Conservation (phyloP, 164 flowering plant genomes). For the Stephania cephalantha region DNA sequence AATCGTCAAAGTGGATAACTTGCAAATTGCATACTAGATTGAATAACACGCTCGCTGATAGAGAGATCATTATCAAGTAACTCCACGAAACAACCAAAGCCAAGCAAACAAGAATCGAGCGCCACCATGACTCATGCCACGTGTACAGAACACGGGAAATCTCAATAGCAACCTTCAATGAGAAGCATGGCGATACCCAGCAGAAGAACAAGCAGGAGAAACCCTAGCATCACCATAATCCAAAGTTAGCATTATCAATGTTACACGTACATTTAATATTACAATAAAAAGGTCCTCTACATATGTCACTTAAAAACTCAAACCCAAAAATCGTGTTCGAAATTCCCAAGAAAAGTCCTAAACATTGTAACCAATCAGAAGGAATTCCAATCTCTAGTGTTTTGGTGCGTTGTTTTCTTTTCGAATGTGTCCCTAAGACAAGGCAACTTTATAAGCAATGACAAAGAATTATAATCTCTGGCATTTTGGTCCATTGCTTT, state of each 20-base stretch:
- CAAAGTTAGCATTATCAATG: conserved; percentile 4
- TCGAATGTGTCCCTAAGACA: no score
- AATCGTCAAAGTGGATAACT: conserved; percentile 82
- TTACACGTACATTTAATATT: neutral
- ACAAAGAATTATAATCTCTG: no score
- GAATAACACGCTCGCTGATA: conserved; percentile 65
- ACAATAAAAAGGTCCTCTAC: neutral
- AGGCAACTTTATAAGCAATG: no score
- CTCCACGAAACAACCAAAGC: conserved; percentile 67
- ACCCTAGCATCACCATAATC: conserved; percentile 30
- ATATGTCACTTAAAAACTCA: neutral
- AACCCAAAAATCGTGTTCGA: no score
- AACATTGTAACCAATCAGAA: no score
- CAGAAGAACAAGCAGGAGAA: conserved; percentile 43
- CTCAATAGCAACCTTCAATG: conserved; percentile 59
- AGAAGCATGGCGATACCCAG: conserved; percentile 61
- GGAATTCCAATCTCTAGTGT: no score
- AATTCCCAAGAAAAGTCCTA: no score
- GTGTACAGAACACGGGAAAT: conserved; percentile 40
- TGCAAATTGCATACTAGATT: conserved; percentile 83
- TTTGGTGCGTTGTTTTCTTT: no score
- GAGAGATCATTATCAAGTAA: conserved; percentile 51
- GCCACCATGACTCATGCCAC: conserved; percentile 54
- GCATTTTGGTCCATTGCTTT: no score
- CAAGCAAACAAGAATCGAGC: conserved; percentile 35